Conservation (phyloP, 2,329 filamentous ascomycete genomes). For the Raffaelea albimanens region DNA sequence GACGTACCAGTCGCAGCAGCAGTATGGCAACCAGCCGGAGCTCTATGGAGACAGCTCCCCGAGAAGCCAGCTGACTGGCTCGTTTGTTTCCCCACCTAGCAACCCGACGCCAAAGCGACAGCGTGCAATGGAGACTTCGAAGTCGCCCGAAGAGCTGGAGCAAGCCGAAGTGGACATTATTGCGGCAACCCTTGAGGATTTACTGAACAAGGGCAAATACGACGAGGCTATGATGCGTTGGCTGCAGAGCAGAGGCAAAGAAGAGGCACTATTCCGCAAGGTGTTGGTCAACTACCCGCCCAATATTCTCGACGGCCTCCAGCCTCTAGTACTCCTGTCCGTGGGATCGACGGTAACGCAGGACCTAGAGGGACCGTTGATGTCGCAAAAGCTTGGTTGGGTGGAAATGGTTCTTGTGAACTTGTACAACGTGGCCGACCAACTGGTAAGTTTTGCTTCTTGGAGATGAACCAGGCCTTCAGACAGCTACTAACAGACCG, state of each 20-base stretch:
- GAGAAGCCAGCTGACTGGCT: no score
- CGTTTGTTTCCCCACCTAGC: no score
- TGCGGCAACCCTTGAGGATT: slow-evolving; percentile 49
- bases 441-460: slow-evolving; percentile 37
- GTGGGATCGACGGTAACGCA: slow-evolving; percentile 55
- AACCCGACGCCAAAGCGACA: slow-evolving; percentile 11
- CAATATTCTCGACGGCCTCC: slow-evolving; percentile 44
- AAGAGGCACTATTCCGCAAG: slow-evolving; percentile 53
- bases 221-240: slow-evolving; percentile 57
- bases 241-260: slow-evolving; percentile 49
- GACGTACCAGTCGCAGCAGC: slow-evolving; percentile 14
- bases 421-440: slow-evolving; percentile 37
- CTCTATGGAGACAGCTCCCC: slow-evolving; percentile 7
- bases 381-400: slow-evolving; percentile 50
- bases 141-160: slow-evolving; percentile 32
- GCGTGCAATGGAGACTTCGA: slow-evolving; percentile 28
- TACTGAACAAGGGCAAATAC: slow-evolving; percentile 51
- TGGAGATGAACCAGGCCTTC: no score
- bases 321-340: slow-evolving; percentile 53
- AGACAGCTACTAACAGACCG: no score
- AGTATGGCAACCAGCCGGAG: slow-evolving; percentile 4
- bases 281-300: slow-evolving; percentile 42
- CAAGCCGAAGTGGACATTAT: slow-evolving; percentile 46
- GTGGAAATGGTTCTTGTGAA: slow-evolving; percentile 49
- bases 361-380: slow-evolving; percentile 41